Conservation (phyloP, 805 yeast species). For the Candida cerambycidarum region DNA sequence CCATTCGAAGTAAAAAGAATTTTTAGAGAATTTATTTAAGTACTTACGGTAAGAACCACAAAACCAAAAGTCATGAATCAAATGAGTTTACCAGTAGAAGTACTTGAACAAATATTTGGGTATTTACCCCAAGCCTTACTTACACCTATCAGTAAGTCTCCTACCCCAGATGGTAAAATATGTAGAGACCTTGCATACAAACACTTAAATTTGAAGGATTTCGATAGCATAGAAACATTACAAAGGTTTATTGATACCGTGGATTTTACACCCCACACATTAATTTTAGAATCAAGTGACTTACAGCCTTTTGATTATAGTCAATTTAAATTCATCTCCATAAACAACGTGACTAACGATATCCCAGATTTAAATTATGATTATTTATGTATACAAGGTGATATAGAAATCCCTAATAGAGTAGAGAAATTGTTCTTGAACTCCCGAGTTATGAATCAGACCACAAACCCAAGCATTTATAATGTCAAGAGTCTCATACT, state of each 20-base stretch:
- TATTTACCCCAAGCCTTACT: conserved; percentile 4
- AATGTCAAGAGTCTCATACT: conserved; percentile 2
- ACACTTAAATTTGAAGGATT: background rate
- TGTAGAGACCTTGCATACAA: conserved; percentile 4
- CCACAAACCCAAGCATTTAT: no score
- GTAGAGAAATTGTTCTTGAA: background rate
- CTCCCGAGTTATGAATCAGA: background rate
- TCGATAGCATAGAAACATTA: background rate
- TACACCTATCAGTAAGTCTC: background rate
- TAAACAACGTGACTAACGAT: background rate
- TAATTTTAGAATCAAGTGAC: conserved; percentile 4
- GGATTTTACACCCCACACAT: conserved; percentile 5
- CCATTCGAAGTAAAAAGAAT: no score
- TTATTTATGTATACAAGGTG: background rate
- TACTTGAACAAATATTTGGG: conserved; percentile 1
- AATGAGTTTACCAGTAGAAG: conserved; percentile 6
- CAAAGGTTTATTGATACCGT: conserved; percentile 2
- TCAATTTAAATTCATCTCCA: conserved; percentile 10
- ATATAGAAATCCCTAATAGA: conserved; percentile 1
- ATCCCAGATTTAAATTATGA: conserved; percentile 6
- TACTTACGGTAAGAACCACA: no score
- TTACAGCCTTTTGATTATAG: conserved; percentile 4
- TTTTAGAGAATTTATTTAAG: no score
- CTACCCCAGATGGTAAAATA: background rate
- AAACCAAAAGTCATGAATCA: background rate